These are phyloP conservation scores for Celoporthe dispersa DNA, from an alignment of 2,329 filamentous ascomycete species.

Conservation along the genomic window DNA sequence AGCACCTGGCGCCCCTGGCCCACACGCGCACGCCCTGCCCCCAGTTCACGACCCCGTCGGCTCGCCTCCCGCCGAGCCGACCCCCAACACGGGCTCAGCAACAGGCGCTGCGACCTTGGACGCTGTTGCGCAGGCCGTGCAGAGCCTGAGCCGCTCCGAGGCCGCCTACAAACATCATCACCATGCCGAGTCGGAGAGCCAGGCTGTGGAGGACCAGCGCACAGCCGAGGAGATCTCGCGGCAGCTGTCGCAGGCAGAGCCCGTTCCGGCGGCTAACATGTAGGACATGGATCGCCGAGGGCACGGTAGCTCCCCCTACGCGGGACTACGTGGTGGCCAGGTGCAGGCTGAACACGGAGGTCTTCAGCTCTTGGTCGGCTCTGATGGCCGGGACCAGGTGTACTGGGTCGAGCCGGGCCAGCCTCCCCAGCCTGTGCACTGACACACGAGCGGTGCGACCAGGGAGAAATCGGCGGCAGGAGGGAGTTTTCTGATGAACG, in stretches of 20 bases:
- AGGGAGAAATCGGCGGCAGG: neutral
- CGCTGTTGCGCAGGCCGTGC: conserved; percentile 55
- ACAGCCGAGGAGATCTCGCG: conserved; percentile 59
- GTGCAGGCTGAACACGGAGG: neutral
- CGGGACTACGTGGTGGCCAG: neutral
- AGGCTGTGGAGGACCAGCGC: conserved; percentile 46
- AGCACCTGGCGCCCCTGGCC: conserved; percentile 6
- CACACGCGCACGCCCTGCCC: conserved; percentile 20
- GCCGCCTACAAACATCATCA: conserved; percentile 14
- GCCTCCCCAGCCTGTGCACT: neutral
- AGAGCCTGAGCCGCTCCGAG: conserved; percentile 27
- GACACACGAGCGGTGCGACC: neutral
- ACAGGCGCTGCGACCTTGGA: conserved; percentile 48
- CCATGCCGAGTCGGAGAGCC: conserved; percentile 36
- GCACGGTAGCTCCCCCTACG: neutral
- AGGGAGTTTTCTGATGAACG: neutral
- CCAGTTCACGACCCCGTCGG: conserved; percentile 18
- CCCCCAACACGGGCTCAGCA: conserved; percentile 32
- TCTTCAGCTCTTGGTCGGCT: neutral
- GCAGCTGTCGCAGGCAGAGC: conserved; percentile 51
- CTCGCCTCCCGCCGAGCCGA: conserved; percentile 28
- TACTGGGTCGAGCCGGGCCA: neutral
- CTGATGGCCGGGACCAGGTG: neutral
- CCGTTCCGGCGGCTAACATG: conserved; percentile 40
- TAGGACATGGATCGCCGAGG: conserved; percentile 32